Evolutionary conservation across 2,329 filamentous ascomycete species (phyloP).

Genomic region (Sphaerulina vaccinii): DNA sequence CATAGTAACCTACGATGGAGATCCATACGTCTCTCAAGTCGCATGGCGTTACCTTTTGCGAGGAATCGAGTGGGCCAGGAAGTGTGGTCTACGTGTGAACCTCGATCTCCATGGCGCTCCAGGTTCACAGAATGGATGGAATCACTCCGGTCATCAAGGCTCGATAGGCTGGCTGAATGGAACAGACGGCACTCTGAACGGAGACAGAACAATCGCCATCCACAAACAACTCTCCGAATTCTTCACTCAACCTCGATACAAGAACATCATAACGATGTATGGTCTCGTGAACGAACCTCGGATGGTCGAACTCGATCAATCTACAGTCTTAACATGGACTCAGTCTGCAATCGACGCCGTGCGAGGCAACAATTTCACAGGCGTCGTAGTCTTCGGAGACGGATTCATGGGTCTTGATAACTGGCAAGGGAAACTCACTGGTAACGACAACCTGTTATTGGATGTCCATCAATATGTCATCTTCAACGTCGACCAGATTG

Average conservation of each 20-base stretch:
- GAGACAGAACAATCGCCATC: conserved; percentile 77
- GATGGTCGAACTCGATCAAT: conserved; percentile 66
- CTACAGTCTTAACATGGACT: conserved; percentile 77
- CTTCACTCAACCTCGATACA: conserved; percentile 90
- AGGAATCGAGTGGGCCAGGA: conserved; percentile 88
- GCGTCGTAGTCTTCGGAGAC: conserved; percentile 82
- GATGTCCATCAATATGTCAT: conserved; percentile 99
- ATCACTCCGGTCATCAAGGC: conserved; percentile 85
- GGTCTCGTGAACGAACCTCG: conserved; percentile 91
- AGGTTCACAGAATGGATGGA: conserved; percentile 96
- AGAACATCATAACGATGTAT: conserved; percentile 88
- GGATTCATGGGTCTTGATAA: conserved; percentile 89
- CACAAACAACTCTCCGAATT: conserved; percentile 86
- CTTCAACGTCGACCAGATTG: conserved; percentile 87
- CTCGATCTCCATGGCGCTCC: conserved; percentile 90
- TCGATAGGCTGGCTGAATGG: conserved; percentile 85
- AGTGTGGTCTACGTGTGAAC: conserved; percentile 88
- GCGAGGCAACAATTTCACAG: conserved; percentile 70
- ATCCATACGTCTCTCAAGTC: conserved; percentile 83
- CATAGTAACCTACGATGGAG: conserved; percentile 75
- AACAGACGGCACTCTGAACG: conserved; percentile 76
- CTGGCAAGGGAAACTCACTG: conserved; percentile 81
- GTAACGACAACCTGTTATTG: conserved; percentile 72
- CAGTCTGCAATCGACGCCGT: conserved; percentile 69
- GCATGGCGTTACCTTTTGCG: conserved; percentile 92